Base-by-base conservation (phyloP, 306 rosid species). In the Neltuma alba region DNA sequence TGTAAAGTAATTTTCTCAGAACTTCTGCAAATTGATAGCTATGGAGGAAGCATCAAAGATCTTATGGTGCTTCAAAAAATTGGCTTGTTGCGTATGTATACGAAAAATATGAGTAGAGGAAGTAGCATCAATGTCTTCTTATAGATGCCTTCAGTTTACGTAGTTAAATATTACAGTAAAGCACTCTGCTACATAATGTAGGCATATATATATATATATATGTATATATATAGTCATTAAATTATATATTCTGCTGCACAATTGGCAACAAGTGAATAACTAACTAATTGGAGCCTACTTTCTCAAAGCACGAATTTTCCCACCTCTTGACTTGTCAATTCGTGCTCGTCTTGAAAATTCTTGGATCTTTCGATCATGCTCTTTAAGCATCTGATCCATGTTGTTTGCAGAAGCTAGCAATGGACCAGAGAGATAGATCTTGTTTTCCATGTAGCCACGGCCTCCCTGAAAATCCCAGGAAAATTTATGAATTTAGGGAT, bases 401-500 rank as follows among this genome's bases (percentile, higher is more conserved):
- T 79, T 83, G 68, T 81, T 89, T 47, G 99, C 87, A 1, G 97
- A 81, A 57, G 74, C 88, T 38, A 91, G 77, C 50, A 95, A 81
- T 0, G 99, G 99, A 25, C 99, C 98, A n/a, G 99, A 95, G 45
- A 89, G 80, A 74, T 89, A 91, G 34, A 95, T 90, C 88, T 90
- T 95, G 88, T 89, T 90, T 34, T 86, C 89, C 76, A 77, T 84
- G 2, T 90, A 66, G 8, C 87, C 93, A 31, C 68, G 89, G 79
- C 89, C 88, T 18, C 84, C 86, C 99, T 94, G 97, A 79, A 72
- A 13, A 61, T 28, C 33, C 30, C 31, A 62, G 57, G 2, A 28
- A 44, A 30, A 37, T n/a, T n/a, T 23, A 23, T 9, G 8, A 41
- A 25, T 4, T 34, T 34, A 40, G n/a, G n/a, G n/a, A n/a, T n/a